These are phyloP conservation scores for Ganoderma meredithae DNA, from an alignment of 1,284 basidiomycete species.

Conservation along the genomic window DNA sequence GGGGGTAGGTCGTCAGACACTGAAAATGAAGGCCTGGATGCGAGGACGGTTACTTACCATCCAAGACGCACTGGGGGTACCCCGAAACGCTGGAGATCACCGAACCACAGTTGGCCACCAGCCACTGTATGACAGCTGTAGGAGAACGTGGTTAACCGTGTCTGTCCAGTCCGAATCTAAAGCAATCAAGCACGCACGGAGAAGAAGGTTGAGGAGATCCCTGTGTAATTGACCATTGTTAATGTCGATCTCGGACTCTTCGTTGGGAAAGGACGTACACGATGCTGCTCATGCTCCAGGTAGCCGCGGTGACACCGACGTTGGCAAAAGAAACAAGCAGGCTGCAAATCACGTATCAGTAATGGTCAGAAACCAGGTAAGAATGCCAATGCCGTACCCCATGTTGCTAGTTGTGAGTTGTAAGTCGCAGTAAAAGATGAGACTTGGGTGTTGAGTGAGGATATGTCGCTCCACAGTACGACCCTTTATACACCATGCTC, in stretches of 20 bases:
- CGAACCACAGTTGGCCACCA: background rate
- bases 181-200: background rate
- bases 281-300: background rate
- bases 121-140: background rate
- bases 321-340: background rate
- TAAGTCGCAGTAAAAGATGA: background rate
- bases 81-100: background rate
- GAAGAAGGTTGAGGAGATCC: background rate
- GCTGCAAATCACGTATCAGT: background rate
- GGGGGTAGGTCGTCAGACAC: background rate
- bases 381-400: background rate
- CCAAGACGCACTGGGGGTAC: background rate
- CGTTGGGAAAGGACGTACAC: background rate
- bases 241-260: background rate
- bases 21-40: background rate
- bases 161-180: background rate
- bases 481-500: background rate
- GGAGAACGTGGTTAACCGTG: background rate
- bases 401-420: slow-evolving; percentile 1
- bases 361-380: background rate
- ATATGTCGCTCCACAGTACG: background rate
- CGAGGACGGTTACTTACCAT: background rate
- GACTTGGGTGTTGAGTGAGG: slow-evolving; percentile 3
- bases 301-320: background rate
- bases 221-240: background rate